These are phyloP conservation scores for Gossypium trilobum DNA, from an alignment of 441 rosid species.

Conservation along the genomic window DNA sequence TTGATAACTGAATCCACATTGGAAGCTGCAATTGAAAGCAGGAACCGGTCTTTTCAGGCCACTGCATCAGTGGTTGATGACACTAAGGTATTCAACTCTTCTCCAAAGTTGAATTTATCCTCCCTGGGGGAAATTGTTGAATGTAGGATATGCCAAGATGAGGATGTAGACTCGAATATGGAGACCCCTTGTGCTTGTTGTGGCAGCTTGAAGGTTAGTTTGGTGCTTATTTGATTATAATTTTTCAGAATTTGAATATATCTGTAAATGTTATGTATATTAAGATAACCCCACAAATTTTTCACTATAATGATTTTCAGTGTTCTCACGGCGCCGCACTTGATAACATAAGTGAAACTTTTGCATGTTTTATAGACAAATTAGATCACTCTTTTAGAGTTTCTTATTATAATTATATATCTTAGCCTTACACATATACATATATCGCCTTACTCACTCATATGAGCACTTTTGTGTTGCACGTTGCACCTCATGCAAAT, in stretches of 20 bases:
- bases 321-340: not conserved
- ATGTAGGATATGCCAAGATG: constrained; percentile 92
- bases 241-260: not conserved
- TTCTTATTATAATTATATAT: not conserved
- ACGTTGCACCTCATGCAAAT: not conserved
- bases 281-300: not conserved
- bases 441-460: not conserved
- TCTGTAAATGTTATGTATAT: not conserved
- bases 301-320: not conserved
- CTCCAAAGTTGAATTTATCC: constrained; percentile 33
- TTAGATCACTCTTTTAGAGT: not conserved
- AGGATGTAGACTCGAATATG: constrained; percentile 75
- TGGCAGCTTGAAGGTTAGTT: constrained; percentile 81
- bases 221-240: not conserved
- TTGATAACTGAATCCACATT: constrained; percentile 80
- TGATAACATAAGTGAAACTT: not conserved
- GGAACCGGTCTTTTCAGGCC: constrained; percentile 44
- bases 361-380: not conserved
- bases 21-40: constrained; percentile 77
- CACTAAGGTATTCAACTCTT: constrained; percentile 23
- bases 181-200: constrained; percentile 87
- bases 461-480: not conserved
- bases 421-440: not conserved
- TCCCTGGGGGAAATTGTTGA: constrained; percentile 48
- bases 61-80: constrained; percentile 28